Base-by-base conservation (phyloP, 2,329 filamentous ascomycete species). In the Paramyrothecium sp. region DNA sequence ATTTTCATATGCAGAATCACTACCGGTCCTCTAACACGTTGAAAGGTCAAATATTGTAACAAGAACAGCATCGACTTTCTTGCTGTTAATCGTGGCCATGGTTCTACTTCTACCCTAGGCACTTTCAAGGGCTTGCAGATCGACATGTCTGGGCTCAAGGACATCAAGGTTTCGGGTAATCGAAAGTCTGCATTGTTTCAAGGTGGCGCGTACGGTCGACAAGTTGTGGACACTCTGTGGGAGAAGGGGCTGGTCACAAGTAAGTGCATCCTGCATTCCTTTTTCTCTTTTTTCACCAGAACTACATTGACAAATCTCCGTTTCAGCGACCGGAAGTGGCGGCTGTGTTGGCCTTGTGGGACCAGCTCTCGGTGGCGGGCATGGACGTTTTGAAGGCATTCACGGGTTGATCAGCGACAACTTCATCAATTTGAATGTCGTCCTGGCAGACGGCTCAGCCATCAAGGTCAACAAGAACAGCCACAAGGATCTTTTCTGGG, bases 401-500 rank as follows among this genome's bases (percentile, higher is more conserved):
- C 61, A 69, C 23, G 69, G 69, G n/a, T 58, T 70, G 5, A 65
- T 68, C 13, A 64, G 67, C 7, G 74, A 76, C 56, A 69, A 72
- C 34, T 65, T 75, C 33, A 44, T 73, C 23, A 69, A 65, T 1
- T 56, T 69, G 21, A 65, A 72, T 19, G 60, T 74, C 1, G 73
- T 75, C 5, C 59, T 69, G 7, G 65, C 72, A 21, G 62, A 71
- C 33, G 72, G 72, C 5, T 57, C 58, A 5, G 50, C 64, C 12
- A 55, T 58, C 4, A 58, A 50, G 7, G 61, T 62, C 22, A 63
- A 56, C 23, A 22, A 56, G 19, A 66, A 57, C 3, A 58, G 69
- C 26, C 52, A 73, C 20, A 44, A 57, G 8, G 72, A 74, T 51
- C 65, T 74, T 11, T 74, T 70, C 58, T 75, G 72, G 72, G 72